These are phyloP conservation scores for Cladophialophora carrionii DNA, from an alignment of 2,329 filamentous ascomycete genomes.

Conservation along the genomic window DNA sequence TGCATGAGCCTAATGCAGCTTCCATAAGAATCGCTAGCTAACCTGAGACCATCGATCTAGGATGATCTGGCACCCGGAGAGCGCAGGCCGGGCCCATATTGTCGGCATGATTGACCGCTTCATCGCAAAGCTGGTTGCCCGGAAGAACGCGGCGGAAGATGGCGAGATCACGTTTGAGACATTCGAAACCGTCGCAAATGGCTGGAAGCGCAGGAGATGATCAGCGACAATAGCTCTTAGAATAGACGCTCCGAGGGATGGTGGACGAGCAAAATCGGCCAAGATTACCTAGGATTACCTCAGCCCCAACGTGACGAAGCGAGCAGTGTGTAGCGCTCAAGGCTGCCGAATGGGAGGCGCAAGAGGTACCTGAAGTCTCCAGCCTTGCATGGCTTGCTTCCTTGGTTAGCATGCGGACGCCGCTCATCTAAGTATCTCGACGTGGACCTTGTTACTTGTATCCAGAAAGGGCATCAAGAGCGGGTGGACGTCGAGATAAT, in stretches of 20 bases:
- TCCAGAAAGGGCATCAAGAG: conserved; percentile 10
- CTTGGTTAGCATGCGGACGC: background rate
- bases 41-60: conserved; percentile 19
- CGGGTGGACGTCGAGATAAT: background rate
- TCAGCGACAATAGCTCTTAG: background rate
- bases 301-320: conserved; percentile 11
- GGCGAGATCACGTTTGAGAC: conserved; percentile 40
- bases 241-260: background rate
- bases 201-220: conserved; percentile 34
- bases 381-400: conserved; percentile 18
- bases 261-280: background rate
- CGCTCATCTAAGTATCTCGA: background rate
- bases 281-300: conserved; percentile 24
- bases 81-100: conserved; percentile 37
- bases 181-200: conserved; percentile 35
- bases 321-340: conserved; percentile 5
- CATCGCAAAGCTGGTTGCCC: conserved; percentile 33
- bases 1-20: conserved; percentile 9
- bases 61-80: conserved; percentile 40
- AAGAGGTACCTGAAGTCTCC: background rate
- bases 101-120: conserved; percentile 40
- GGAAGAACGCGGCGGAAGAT: conserved; percentile 31
- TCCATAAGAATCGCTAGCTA: conserved; percentile 18
- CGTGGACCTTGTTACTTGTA: background rate
- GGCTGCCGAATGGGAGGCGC: background rate